phyloP scores from a whole-genome alignment of 306 rosid genomes.

The Dryas octopetala region DNA sequence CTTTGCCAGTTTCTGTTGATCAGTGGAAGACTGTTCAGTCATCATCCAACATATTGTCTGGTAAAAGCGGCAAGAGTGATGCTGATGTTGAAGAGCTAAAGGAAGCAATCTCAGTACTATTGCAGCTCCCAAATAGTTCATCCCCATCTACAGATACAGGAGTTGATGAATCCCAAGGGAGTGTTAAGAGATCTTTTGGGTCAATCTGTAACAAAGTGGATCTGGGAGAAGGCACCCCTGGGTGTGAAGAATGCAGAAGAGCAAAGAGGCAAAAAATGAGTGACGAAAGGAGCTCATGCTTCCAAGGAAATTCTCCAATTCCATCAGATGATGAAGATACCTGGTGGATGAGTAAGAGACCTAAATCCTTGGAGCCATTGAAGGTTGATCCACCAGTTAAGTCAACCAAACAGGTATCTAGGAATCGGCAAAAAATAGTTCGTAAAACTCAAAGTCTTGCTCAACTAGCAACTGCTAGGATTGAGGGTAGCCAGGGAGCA shows the following conservation, averaged over 20 bases:
- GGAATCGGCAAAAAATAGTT: conserved; percentile 66
- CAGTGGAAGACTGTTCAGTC: conserved; percentile 42
- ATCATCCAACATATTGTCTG: conserved; percentile 30
- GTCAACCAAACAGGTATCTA: conserved; percentile 64
- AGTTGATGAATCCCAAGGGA: conserved; percentile 57
- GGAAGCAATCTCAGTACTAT: conserved; percentile 56
- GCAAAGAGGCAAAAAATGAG: conserved; percentile 75
- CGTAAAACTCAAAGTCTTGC: conserved; percentile 88
- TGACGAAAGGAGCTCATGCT: conserved; percentile 63
- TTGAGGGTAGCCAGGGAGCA: conserved; percentile 98
- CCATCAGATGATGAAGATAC: conserved; percentile 69
- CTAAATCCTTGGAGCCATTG: conserved; percentile 58
- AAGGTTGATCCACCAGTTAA: conserved; percentile 73
- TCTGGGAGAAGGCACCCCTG: conserved; percentile 68
- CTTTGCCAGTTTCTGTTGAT: conserved; percentile 46
- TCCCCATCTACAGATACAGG: conserved; percentile 41
- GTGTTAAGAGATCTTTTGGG: conserved; percentile 49
- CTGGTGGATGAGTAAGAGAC: conserved; percentile 90
- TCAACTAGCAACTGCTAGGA: conserved; percentile 84
- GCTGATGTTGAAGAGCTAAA: conserved; percentile 67
- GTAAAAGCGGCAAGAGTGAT: conserved; percentile 48
- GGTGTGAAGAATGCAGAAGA: conserved; percentile 93
- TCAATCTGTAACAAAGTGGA: conserved; percentile 55
- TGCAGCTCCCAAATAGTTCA: conserved; percentile 60
- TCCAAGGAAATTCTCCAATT: conserved; percentile 52